Base-by-base conservation (phyloP, 768 basidiomycete genomes). In the Pleurotus tuoliensis region DNA sequence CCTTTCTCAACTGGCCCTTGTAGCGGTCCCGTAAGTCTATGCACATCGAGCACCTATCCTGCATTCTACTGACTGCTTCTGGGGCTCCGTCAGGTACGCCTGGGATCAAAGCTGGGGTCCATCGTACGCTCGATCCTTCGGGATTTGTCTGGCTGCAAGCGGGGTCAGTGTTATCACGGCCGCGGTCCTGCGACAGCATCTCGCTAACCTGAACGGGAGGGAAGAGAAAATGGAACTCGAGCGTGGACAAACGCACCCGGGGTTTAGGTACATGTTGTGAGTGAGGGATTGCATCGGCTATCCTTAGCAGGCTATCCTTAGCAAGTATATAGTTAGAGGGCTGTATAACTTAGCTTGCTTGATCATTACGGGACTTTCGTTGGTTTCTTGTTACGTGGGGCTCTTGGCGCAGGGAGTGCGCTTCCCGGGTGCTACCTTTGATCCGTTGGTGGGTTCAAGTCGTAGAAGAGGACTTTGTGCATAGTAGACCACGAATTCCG, bases 11-110 rank as follows among this genome's bases (percentile, higher is more conserved):
- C 74, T 67, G 6, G 66, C 62, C 11, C 55, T 86, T 64, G 73
- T 89, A 44, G 75, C 81, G n/a, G 87, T 87, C 50, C 79, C 84
- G 64, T 87, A 73, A 69, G 76, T 76, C 5, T 6, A 40, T 20
- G 11, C 34, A 11, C 25, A 20, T 55, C 38, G 30, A 7, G 41
- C 15, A 4, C 20, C 4, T 16, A 16, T 16, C 15, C 4, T 13
- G 41, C 13, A 18, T 11, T 11, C 30, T 44, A 37, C 39, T 13
- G 5, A 37, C n/a, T 18, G 12, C 11, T 8, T 34, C 13, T 30
- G 22, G 11, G 16, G 27, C 40, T 49, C 18, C 11, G 44, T 11
- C 49, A 76, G 76, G 11, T 86, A 82, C 58, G 64, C 79, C 41
- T 82, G 79, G 76, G 81, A 77, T 8, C 67, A 61, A 47, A 57